phyloP scores from a whole-genome alignment of 2,329 filamentous ascomycete genomes.

The Pseudogymnoascus sp. region DNA sequence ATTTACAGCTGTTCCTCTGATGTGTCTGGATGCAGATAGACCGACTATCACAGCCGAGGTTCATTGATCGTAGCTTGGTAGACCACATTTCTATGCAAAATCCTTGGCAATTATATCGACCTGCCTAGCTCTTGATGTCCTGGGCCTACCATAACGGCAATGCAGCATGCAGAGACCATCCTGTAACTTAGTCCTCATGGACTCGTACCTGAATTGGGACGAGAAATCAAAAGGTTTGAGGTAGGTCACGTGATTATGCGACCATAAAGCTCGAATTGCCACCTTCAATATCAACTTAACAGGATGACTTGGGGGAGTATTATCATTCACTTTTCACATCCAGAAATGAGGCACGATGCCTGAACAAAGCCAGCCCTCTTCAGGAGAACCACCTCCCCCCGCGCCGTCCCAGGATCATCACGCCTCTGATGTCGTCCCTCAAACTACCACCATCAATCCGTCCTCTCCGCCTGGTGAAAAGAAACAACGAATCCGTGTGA shows the following conservation, averaged over 20 bases:
- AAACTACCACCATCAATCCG: slow-evolving; percentile 6
- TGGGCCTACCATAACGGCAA: not conserved
- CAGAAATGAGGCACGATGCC: not conserved
- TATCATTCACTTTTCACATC: not conserved
- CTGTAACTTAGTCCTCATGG: not conserved
- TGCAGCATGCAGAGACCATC: not conserved
- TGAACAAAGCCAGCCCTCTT: not conserved
- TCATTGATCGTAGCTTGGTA: not conserved
- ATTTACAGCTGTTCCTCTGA: not conserved
- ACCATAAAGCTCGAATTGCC: not conserved
- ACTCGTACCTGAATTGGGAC: not conserved
- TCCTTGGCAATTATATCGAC: not conserved
- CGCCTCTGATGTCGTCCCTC: slow-evolving; percentile 20
- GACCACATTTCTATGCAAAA: not conserved
- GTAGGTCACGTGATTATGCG: not conserved
- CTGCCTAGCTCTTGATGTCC: not conserved
- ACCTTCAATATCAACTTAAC: not conserved
- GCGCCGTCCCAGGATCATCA: slow-evolving; percentile 4
- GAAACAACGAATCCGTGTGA: slow-evolving; percentile 21
- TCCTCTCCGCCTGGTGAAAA: not conserved
- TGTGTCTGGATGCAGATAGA: not conserved
- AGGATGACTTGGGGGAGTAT: not conserved
- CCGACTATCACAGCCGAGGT: not conserved
- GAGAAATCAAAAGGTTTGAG: not conserved
- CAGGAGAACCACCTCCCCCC: not conserved